Evolutionary conservation across 2,329 filamentous ascomycete species (phyloP), one percentile per base, ranked within the genome.

Genomic region (Talaromyces sp.): DNA sequence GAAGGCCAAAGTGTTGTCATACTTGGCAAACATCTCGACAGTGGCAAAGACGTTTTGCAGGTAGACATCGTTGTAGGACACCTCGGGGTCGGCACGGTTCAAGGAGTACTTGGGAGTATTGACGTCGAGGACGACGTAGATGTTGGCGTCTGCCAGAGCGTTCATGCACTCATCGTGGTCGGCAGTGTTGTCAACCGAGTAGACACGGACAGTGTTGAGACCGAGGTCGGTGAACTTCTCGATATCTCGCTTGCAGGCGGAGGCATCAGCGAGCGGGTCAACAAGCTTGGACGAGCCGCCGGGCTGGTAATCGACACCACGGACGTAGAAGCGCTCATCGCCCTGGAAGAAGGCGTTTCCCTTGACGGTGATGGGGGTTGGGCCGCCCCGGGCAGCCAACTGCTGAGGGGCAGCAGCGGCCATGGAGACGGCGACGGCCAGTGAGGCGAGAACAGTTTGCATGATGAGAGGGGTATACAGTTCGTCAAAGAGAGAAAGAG

Each of bases 71-170:
- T 96, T 96, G 85, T 96, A 96, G 1, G 92, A 96, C 7, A 79
- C 76, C 53, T 78, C 80, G n/a, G 91, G 90, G 9, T 86, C 74
- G 61, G 79, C 81, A 58, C 92, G 88, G 82, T 94, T 93, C 79
- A 96, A 83, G 1, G 91, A 94, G 82, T 96, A 96, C 65, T 86
- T 82, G 66, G 91, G 90, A n/a, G 84, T 93, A 85, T 96, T 96
- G 81, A 94, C 89, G 70, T 96, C 92, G 56, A 96, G 82, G 41
- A 95, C 90, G 57, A 96, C 85, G 81, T 96, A 96, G 81, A 96
- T 96, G 69, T 90, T 90, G 64, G 91, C 92, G 69, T 89, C 89
- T 57, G 86, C 87, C 63, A 96, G 83, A 52, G 84, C 81, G 62
- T 82, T 80, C 92, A 97, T 97, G 81, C 92, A 97, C 64, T 86